Evolutionary conservation across 306 rosid species (phyloP), one percentile per base, ranked within the genome.

Genomic region (Casuarina equisetifolia): DNA sequence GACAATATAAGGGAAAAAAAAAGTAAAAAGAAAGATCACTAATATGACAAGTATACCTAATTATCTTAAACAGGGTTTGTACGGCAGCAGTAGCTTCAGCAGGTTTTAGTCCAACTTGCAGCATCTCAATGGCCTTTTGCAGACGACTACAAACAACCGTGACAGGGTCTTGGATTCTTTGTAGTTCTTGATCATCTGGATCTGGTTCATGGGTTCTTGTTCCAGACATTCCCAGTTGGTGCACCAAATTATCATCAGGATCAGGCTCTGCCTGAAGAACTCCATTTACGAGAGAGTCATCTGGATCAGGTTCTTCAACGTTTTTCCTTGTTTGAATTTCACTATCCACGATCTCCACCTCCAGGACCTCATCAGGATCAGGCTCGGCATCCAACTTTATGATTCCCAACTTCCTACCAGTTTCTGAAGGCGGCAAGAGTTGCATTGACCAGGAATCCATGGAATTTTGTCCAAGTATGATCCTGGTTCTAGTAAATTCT

Each of bases 161-260:
- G 62, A 90, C 89, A 62, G 94, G 82, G 70, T 88, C 97, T 78
- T 90, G 89, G 63, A 95, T 89, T 84, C 97, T 87, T 82, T 81
- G 92, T 70, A 91, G 69, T 82, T 90, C 97, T 80, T 88, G 83
- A 85, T 95, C 97, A 84, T 95, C 93, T 5, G 97, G 94, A 86
- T 92, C 91, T 15, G 92, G 96, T 77, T 92, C 97, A 66, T 79
- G 87, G 44, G 82, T 80, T 82, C 81, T 90, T 88, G 82, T 75
- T 32, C 84, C 76, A 70, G 89, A 85, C 36, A 66, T 72, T 39
- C 79, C 84, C 46, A 80, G 83, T 66, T 85, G 79, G 59, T 79
- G 75, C 77, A 64, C 82, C 62, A 69, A 64, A 63, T 64, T 78
- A 66, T 85, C 90, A 82, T 82, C 83, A 16, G 89, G 92, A 82